These are phyloP conservation scores for Didymella exigua DNA, from an alignment of 2,329 filamentous ascomycete genomes.

Conservation along the genomic window DNA sequence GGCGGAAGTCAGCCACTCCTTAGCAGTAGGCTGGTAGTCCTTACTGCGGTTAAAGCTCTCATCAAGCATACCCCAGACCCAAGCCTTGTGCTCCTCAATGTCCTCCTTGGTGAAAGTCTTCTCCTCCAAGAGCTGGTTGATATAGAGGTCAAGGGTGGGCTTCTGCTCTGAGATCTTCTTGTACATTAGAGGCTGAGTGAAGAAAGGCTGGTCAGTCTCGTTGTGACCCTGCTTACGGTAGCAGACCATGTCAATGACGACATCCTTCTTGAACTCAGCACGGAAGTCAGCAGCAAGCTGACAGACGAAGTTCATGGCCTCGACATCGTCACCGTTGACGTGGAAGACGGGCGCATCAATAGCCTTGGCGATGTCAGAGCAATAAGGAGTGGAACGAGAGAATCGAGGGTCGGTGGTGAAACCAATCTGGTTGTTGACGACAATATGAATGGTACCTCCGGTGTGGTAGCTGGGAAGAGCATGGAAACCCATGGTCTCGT, in stretches of 20 bases:
- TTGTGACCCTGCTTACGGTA: slow-evolving; percentile 99
- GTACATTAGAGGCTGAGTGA: slow-evolving; percentile 99
- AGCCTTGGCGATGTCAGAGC: slow-evolving; percentile 98
- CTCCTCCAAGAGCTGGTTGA: slow-evolving; percentile 86
- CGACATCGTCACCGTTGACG: slow-evolving; percentile 97
- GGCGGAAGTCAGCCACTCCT: slow-evolving; percentile 97
- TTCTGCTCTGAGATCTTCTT: slow-evolving; percentile 90
- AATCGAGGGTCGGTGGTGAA: slow-evolving; percentile 99
- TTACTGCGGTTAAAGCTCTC: slow-evolving; percentile 97
- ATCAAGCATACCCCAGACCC: slow-evolving; percentile 99
- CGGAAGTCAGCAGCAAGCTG: slow-evolving; percentile 97
- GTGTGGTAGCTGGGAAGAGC: slow-evolving; percentile 95
- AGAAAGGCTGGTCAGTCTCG: slow-evolving; percentile 98
- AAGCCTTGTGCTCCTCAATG: slow-evolving; percentile 98
- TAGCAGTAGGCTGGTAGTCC: slow-evolving; percentile 93
- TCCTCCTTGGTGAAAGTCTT: slow-evolving; percentile 97
- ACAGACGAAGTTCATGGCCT: slow-evolving; percentile 97
- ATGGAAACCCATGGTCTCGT: slow-evolving; percentile 98
- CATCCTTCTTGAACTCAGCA: slow-evolving; percentile 97
- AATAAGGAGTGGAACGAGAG: slow-evolving; percentile 96
- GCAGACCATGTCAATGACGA: slow-evolving; percentile 97
- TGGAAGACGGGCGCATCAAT: slow-evolving; percentile 99
- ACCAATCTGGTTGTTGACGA: slow-evolving; percentile 99
- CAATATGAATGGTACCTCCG: slow-evolving; percentile 93
- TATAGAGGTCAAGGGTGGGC: slow-evolving; percentile 86